Percentiles rank a stretch among this genome's conserved stretches.
Conservation (phyloP, 1,284 basidiomycete species). For the Chondrostereum purpureum region DNA sequence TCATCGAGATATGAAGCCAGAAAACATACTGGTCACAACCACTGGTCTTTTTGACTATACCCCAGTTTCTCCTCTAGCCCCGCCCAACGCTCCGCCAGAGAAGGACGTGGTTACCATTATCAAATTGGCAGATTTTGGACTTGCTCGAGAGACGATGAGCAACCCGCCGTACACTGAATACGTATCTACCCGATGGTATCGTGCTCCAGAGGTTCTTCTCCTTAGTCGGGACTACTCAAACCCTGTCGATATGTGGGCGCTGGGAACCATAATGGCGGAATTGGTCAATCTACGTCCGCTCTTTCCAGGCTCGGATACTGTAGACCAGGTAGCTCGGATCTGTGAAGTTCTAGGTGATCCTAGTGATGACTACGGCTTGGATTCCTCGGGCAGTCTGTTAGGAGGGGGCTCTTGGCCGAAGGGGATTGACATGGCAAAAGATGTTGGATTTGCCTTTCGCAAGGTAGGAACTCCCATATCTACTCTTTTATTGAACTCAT, state of each 20-base stretch:
- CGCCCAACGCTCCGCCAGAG: constrained; percentile 60
- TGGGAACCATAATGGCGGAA: constrained; percentile 98
- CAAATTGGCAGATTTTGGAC: constrained; percentile 98
- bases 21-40: constrained; percentile 99
- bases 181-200: constrained; percentile 98
- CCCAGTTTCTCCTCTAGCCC: constrained; percentile 59
- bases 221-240: constrained; percentile 90
- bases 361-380: constrained; percentile 73
- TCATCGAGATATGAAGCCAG: constrained; percentile 99
- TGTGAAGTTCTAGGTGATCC: constrained; percentile 94
- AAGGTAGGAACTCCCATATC: constrained; percentile 48
- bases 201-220: constrained; percentile 94
- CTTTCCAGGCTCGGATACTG: constrained; percentile 95
- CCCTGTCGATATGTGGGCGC: constrained; percentile 98
- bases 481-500: constrained; percentile 12
- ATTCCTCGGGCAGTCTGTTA: constrained; percentile 59
- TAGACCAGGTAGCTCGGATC: constrained; percentile 90
- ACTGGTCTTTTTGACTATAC: constrained; percentile 94
- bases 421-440: constrained; percentile 82
- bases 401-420: constrained; percentile 88
- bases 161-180: constrained; percentile 97
- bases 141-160: constrained; percentile 87
- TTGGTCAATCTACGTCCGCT: constrained; percentile 92
- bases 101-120: constrained; percentile 96
- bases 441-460: constrained; percentile 86